A percentile compares a stretch with the other conserved stretches of the same genome.
phyloP scores from a whole-genome alignment of 2,329 filamentous ascomycete species.

The Zymoseptoria passerinii region DNA sequence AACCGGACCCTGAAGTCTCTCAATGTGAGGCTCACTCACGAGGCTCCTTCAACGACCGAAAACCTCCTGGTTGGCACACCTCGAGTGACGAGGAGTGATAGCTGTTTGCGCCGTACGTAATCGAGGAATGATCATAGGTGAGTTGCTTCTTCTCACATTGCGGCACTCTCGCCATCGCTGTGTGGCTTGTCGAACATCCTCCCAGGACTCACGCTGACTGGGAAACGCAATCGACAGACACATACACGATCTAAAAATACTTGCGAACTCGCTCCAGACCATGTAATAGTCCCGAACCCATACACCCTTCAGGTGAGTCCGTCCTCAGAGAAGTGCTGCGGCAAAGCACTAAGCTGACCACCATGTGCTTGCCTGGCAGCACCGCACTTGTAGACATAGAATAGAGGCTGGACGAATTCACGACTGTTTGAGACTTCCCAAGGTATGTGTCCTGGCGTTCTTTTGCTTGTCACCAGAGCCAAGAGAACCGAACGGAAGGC shows the following conservation, averaged over 20 bases:
- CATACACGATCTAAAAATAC: constrained; percentile 19
- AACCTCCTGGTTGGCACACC: neutral
- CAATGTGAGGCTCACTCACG: neutral
- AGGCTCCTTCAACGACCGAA: neutral
- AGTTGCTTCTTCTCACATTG: constrained; percentile 1
- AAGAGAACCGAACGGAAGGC: too few species aligned
- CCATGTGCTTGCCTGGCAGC: constrained; percentile 1
- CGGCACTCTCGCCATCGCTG: neutral
- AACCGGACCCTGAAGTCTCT: neutral
- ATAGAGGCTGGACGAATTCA: constrained; percentile 26
- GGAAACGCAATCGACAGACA: constrained; percentile 8
- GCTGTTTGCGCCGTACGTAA: neutral
- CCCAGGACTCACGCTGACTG: constrained; percentile 2
- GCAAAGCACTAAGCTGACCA: neutral
- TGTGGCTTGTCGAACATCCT: constrained; percentile 1
- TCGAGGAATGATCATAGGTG: constrained; percentile 26
- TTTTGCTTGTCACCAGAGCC: too few species aligned
- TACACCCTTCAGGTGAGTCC: constrained; percentile 13
- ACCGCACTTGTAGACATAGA: constrained; percentile 28
- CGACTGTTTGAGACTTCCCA: constrained; percentile 7
- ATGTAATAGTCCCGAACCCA: constrained; percentile 25
- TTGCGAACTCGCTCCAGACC: constrained; percentile 12
- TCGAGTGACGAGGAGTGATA: neutral
- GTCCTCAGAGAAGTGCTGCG: neutral
- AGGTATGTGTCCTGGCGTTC: neutral